These are phyloP conservation scores for Phaeotremella fagi DNA, from an alignment of 768 basidiomycete species.

Conservation along the genomic window DNA sequence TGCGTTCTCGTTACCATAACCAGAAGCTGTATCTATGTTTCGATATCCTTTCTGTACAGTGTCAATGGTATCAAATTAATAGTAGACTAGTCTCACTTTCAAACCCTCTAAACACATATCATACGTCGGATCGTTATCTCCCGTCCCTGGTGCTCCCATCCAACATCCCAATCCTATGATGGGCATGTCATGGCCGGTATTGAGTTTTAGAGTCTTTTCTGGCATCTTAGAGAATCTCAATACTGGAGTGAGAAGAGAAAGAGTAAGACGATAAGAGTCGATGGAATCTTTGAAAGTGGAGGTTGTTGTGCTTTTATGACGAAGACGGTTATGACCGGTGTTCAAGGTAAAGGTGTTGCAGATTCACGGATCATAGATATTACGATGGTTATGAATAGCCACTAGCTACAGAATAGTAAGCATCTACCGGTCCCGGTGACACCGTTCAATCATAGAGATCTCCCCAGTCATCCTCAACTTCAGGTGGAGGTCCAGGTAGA, in stretches of 20 bases:
- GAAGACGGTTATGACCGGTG: neutral
- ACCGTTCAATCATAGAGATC: slow-evolving; percentile 35
- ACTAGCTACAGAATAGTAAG: neutral
- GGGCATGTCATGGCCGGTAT: neutral
- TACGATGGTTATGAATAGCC: neutral
- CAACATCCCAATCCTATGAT: neutral
- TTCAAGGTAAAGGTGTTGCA: no score
- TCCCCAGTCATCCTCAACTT: slow-evolving; percentile 41
- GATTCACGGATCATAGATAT: neutral
- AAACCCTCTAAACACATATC: neutral
- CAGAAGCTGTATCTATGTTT: slow-evolving; percentile 5
- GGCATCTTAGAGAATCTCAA: neutral
- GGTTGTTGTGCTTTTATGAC: neutral
- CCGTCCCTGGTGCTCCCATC: neutral
- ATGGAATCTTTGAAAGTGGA: neutral
- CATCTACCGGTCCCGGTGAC: neutral
- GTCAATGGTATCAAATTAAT: no score
- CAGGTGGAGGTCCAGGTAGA: no score
- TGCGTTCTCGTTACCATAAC: slow-evolving; percentile 35
- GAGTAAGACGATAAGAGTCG: neutral
- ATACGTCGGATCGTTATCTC: neutral
- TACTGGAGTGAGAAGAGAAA: neutral
- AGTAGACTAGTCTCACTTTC: neutral
- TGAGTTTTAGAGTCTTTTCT: neutral
- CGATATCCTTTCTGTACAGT: neutral